phyloP scores from a whole-genome alignment of 2,329 filamentous ascomycete genomes.

The Arthrobotrys conoides region DNA sequence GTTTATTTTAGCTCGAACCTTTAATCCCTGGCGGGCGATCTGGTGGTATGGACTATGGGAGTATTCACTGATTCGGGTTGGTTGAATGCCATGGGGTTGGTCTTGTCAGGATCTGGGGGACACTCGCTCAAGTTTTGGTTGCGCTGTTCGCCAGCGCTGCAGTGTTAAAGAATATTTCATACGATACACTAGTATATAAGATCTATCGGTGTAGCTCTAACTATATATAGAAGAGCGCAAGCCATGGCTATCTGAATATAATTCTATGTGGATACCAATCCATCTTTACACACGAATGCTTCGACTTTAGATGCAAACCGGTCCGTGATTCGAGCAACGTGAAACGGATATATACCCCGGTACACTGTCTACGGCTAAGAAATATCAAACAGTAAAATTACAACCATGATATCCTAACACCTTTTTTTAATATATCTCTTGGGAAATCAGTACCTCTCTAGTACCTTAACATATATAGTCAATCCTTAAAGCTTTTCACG shows the following conservation, averaged over 20 bases:
- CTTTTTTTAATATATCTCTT: too few relatives aligned
- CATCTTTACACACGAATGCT: background rate
- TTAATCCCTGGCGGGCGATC: constrained; percentile 40
- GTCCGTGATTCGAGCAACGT: background rate
- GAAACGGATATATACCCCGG: constrained; percentile 1
- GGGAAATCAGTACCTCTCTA: too few relatives aligned
- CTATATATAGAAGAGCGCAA: background rate
- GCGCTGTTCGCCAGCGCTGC: background rate
- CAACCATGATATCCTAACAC: too few relatives aligned
- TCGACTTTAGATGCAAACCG: too few relatives aligned
- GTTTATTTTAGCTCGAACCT: constrained; percentile 48
- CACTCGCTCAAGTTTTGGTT: constrained; percentile 1
- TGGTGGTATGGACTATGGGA: constrained; percentile 48
- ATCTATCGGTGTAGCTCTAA: background rate
- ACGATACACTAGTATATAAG: constrained; percentile 1
- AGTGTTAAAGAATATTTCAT: background rate
- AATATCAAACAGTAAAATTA: too few relatives aligned
- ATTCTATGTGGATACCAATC: background rate
- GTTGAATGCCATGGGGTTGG: background rate
- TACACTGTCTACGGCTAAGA: background rate
- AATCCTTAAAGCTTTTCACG: too few relatives aligned
- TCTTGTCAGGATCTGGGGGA: background rate
- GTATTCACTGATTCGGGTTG: constrained; percentile 35
- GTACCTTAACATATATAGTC: too few relatives aligned
- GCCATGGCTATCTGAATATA: background rate